These are phyloP conservation scores for Ustilago loliicola DNA, from an alignment of 1,284 basidiomycete species.

Conservation along the genomic window DNA sequence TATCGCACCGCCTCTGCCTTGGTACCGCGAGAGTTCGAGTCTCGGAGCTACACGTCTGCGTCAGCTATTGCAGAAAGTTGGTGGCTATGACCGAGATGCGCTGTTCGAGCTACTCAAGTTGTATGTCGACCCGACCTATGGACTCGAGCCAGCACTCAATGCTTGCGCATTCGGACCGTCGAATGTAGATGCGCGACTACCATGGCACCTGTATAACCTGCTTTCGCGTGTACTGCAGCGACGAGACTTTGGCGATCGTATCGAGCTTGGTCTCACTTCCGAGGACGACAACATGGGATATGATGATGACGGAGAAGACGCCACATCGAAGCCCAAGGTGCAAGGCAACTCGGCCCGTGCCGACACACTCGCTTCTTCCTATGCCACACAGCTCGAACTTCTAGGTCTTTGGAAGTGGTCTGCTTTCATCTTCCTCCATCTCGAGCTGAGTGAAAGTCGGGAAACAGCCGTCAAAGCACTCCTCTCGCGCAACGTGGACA, in stretches of 20 bases:
- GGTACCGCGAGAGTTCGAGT: constrained; percentile 60
- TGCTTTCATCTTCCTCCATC: constrained; percentile 88
- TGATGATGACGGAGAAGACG: constrained; percentile 51
- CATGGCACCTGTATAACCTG: constrained; percentile 94
- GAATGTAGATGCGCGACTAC: constrained; percentile 83
- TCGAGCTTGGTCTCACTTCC: constrained; percentile 68
- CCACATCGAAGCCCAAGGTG: constrained; percentile 33
- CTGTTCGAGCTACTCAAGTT: constrained; percentile 87
- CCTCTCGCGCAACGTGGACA: constrained; percentile 80
- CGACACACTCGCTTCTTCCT: constrained; percentile 84
- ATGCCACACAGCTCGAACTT: constrained; percentile 88
- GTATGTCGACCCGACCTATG: constrained; percentile 74
- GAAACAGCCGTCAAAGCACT: constrained; percentile 85
- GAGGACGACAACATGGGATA: constrained; percentile 66
- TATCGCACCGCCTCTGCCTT: constrained; percentile 69
- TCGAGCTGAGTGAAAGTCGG: constrained; percentile 79
- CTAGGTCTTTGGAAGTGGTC: constrained; percentile 86
- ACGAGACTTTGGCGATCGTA: constrained; percentile 86
- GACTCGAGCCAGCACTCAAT: constrained; percentile 73
- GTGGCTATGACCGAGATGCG: constrained; percentile 75
- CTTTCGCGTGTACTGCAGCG: constrained; percentile 84
- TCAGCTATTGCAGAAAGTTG: constrained; percentile 50
- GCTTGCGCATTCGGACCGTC: constrained; percentile 83
- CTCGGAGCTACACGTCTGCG: constrained; percentile 55
- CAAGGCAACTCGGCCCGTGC: constrained; percentile 76